Evolutionary conservation across 768 basidiomycete genomes (phyloP).

Genomic region (Russula sp.): DNA sequence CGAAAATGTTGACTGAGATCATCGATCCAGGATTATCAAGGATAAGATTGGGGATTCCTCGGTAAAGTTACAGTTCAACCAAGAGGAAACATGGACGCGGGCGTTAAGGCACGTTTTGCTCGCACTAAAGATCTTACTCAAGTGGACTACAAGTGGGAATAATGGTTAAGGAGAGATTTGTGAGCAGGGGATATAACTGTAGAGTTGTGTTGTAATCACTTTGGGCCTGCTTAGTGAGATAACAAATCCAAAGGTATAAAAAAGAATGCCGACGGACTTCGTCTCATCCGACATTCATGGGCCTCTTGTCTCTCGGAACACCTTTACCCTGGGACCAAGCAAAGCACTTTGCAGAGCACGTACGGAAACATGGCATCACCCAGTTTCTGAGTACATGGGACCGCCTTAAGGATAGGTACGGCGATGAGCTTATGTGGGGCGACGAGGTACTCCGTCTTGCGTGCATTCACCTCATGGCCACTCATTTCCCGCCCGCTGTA

Average conservation of each 20-base stretch:
- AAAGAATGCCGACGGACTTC: neutral
- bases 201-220: neutral
- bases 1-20: neutral
- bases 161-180: conserved; percentile 40
- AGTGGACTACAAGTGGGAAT: conserved; percentile 75
- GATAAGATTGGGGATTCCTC: conserved; percentile 96
- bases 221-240: conserved; percentile 6
- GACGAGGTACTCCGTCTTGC: conserved; percentile 68
- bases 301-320: conserved; percentile 86
- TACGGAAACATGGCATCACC: conserved; percentile 85
- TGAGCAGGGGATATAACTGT: too few relatives aligned
- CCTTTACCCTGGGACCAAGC: conserved; percentile 90
- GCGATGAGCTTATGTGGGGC: conserved; percentile 94
- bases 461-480: neutral
- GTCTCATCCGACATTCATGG: conserved; percentile 47
- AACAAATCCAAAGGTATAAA: neutral
- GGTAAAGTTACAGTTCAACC: conserved; percentile 89
- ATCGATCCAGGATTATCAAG: conserved; percentile 53
- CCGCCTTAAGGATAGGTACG: conserved; percentile 79
- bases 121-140: conserved; percentile 80
- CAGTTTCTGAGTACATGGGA: conserved; percentile 96
- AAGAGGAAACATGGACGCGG: conserved; percentile 94
- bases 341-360: conserved; percentile 80
- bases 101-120: conserved; percentile 86
- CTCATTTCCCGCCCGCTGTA: conserved; percentile 27